Percentiles rank a stretch among this genome's conserved stretches.
These are phyloP conservation scores for Prunus dulcis DNA, from an alignment of 306 rosid genomes.

Conservation along the genomic window DNA sequence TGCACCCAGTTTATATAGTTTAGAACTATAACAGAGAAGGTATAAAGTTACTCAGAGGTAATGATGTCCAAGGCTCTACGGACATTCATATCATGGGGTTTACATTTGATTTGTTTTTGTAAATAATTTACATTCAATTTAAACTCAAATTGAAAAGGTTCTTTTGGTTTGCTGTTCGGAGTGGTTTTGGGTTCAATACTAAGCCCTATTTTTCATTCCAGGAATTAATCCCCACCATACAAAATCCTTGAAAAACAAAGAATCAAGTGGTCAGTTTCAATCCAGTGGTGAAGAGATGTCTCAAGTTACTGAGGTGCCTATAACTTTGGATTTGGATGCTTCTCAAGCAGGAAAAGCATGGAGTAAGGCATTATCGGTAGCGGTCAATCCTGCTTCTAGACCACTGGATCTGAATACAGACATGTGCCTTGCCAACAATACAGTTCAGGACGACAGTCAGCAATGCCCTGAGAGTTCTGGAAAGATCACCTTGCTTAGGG, in stretches of 20 bases:
- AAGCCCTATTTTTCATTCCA: slow-evolving; percentile 21
- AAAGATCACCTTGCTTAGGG: slow-evolving; percentile 22
- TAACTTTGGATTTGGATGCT: slow-evolving; percentile 30
- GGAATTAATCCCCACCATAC: slow-evolving; percentile 23
- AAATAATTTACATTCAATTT: neutral
- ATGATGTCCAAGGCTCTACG: neutral
- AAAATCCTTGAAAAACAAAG: slow-evolving; percentile 28
- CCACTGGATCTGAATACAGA: slow-evolving; percentile 57
- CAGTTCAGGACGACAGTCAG: slow-evolving; percentile 22
- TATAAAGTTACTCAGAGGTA: neutral
- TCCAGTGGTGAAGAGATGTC: slow-evolving; percentile 41
- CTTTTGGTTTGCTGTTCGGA: neutral
- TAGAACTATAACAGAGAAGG: neutral
- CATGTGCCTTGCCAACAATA: slow-evolving; percentile 28
- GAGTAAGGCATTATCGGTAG: slow-evolving; percentile 7
- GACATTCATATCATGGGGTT: neutral
- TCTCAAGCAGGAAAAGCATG: slow-evolving; percentile 37
- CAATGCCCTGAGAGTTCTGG: slow-evolving; percentile 34
- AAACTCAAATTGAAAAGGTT: neutral
- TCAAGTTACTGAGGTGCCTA: slow-evolving; percentile 40
- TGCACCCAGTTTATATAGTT: neutral
- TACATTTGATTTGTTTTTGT: neutral
- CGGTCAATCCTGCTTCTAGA: slow-evolving; percentile 18
- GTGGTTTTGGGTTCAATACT: slow-evolving; percentile 6
- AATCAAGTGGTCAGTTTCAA: slow-evolving; percentile 27